Conservation (phyloP, 495 filamentous ascomycete genomes). For the Copromyces sp. region DNA sequence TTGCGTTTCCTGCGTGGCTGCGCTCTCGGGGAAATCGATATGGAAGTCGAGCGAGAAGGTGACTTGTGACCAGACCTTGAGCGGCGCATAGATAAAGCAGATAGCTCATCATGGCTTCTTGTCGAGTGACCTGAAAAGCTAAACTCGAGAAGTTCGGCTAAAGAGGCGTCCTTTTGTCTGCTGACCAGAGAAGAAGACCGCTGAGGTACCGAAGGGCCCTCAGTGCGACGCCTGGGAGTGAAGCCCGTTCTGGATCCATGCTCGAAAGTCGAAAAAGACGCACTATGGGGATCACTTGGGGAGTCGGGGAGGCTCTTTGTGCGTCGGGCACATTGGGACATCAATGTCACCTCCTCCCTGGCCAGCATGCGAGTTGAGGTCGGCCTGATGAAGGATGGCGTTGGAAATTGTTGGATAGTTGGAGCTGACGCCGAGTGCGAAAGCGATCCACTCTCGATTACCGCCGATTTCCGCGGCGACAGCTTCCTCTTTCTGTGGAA, state of each 20-base stretch:
- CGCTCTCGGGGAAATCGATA: conserved; percentile 14
- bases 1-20: conserved; percentile 7
- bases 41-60: conserved; percentile 3
- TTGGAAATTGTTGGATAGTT: conserved; percentile 24
- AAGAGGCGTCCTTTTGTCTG: background rate
- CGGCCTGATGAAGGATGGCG: conserved; percentile 38
- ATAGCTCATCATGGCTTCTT: background rate
- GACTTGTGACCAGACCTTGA: conserved; percentile 10
- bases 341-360: conserved; percentile 25
- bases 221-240: background rate
- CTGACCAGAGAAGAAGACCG: conserved; percentile 10
- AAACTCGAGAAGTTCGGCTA: conserved; percentile 15
- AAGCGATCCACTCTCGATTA: background rate
- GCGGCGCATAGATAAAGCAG: background rate
- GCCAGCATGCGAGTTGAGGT: conserved; percentile 37
- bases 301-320: conserved; percentile 31
- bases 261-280: background rate
- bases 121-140: conserved; percentile 8
- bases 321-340: conserved; percentile 16
- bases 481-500: conserved; percentile 20
- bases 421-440: conserved; percentile 1
- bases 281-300: conserved; percentile 5
- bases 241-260: background rate
- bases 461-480: background rate
- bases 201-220: conserved; percentile 8